Evolutionary conservation across 345 rosid species (phyloP), one percentile per base, ranked within the genome.

Genomic region (Eutrema japonicum): DNA sequence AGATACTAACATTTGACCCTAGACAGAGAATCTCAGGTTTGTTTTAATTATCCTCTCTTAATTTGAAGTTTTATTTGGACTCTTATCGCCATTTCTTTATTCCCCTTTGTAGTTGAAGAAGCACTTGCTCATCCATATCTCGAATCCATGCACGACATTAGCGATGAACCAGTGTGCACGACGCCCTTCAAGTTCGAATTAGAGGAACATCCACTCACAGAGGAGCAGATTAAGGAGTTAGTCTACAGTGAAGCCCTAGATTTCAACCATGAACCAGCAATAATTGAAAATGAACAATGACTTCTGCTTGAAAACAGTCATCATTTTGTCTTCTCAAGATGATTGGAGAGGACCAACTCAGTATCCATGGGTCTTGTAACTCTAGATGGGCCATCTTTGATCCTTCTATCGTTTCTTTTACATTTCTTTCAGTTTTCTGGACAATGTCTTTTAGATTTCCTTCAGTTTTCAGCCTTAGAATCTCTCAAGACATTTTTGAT

Each of bases 101-200:
- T 16, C 8, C 45, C 43, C 38, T 55, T 10, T 72, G 52, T 81
- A 94, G 99, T 87, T 63, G 89, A 89, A 76, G 89, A 76, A 18
- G 96, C 99, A 8, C 89, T 92, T 37, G 93, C 92, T 51, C 96
- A 94, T 80, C 96, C 96, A 5, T 95, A 89, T 82, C 80, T 94
- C 48, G 73, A 72, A 3, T 78, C 87, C 0, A 77, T 84, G 55
- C 90, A 84, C 2, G 96, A 90, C 77, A 82, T 72, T 41, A 86
- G 82, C 2, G 90, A 95, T 6, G 97, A 95, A 78, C 96, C 99
- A 2, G 80, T 82, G 33, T 91, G 96, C 86, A 58, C 40, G 78
- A 84, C 57, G 26, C 93, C 93, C 51, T 94, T 92, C 79, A 80
- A 65, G 82, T 87, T 86, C 6, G 96, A 85, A 81, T 82, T 89